Evolutionary conservation across 228 moss, liverwort and hornwort genomes (phyloP).

Genomic region (Sphagnum fallax): DNA sequence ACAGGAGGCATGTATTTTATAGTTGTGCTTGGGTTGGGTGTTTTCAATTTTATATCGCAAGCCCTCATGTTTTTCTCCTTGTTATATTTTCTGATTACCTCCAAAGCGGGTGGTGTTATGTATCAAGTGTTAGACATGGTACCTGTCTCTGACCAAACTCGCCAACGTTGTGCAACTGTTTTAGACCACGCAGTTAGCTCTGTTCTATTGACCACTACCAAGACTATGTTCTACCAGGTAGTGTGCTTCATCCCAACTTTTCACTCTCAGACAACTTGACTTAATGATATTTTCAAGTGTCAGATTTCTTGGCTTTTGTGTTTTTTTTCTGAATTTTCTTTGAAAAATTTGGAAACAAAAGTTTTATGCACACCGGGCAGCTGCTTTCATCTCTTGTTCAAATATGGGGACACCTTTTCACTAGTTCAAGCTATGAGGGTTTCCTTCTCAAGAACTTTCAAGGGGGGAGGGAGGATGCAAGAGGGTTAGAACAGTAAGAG

Average conservation of each 20-base stretch:
- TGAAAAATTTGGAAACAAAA: no score
- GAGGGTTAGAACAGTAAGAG: no score
- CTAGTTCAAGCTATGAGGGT: no score
- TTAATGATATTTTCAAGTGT: no score
- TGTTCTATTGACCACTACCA: conserved; percentile 69
- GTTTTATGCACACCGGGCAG: conserved; percentile 17
- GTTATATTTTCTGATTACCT: conserved; percentile 81
- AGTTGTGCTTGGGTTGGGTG: conserved; percentile 53
- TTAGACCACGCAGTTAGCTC: conserved; percentile 91
- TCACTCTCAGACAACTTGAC: no score
- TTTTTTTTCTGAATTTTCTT: no score
- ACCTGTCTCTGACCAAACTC: conserved; percentile 71
- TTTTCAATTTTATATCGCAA: conserved; percentile 66
- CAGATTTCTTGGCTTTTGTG: no score
- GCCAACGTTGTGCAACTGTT: conserved; percentile 68
- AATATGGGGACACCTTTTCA: background rate
- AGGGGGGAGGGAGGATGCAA: no score
- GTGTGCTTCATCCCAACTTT: no score
- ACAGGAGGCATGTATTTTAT: conserved; percentile 57
- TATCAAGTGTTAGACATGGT: conserved; percentile 82
- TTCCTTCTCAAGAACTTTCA: no score
- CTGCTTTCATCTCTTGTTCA: conserved; percentile 26
- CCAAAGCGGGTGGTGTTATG: conserved; percentile 72
- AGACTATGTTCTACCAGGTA: conserved; percentile 80
- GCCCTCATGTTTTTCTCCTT: conserved; percentile 77